Evolutionary conservation across 2,329 filamentous ascomycete species (phyloP).

Genomic region (Colletotrichum viniferum): DNA sequence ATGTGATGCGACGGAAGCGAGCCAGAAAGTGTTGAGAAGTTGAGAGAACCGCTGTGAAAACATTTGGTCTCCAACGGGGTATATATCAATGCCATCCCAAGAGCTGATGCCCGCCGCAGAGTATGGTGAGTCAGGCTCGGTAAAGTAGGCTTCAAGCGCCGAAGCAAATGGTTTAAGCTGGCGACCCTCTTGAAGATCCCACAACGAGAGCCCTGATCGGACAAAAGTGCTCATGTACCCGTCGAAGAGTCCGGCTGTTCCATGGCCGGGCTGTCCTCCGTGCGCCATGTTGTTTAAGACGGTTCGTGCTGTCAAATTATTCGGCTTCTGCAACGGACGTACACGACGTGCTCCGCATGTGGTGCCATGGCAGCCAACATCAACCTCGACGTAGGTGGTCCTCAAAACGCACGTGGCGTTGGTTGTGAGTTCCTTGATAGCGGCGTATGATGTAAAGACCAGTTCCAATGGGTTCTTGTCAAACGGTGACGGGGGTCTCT

Average conservation of each 20-base stretch:
- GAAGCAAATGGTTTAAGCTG: not conserved
- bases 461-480: not conserved
- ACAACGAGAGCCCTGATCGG: not conserved
- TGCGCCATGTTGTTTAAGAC: not conserved
- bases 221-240: not conserved
- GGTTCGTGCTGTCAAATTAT: not conserved
- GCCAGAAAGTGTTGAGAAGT: constrained; percentile 3
- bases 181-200: not conserved
- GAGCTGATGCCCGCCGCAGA: not conserved
- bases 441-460: not conserved
- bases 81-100: not conserved
- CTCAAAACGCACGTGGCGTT: not conserved
- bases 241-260: not conserved
- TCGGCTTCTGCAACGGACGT: not conserved
- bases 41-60: not conserved
- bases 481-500: rapidly evolving
- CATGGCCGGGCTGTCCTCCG: not conserved
- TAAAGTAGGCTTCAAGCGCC: not conserved
- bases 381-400: not conserved
- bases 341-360: not conserved
- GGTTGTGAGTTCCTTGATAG: not conserved
- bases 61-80: not conserved
- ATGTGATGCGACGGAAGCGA: not conserved
- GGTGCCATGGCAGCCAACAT: not conserved
- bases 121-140: not conserved